Evolutionary conservation across 345 rosid species (phyloP).

Genomic region (Eucalyptus lansdowneana): DNA sequence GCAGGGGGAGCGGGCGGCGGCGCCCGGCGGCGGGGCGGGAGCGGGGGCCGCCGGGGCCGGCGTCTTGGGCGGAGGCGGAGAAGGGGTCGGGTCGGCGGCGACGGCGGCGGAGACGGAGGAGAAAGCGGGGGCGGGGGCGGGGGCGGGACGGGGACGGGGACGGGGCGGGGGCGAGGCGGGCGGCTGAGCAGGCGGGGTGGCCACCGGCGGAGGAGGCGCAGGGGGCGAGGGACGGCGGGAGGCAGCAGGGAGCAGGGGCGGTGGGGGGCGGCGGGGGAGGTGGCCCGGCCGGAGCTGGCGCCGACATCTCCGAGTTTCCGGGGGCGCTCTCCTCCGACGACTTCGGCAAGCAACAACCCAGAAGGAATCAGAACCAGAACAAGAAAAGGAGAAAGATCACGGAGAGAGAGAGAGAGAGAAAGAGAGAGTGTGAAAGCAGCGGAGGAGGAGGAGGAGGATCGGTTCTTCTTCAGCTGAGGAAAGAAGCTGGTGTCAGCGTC

Average conservation of each 20-base stretch:
- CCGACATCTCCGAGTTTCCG: slow-evolving; percentile 16
- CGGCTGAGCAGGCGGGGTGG: not conserved
- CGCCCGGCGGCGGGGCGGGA: slow-evolving; percentile 18
- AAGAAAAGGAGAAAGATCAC: not conserved
- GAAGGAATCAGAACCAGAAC: not conserved
- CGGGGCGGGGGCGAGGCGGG: not conserved
- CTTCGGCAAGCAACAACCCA: not conserved
- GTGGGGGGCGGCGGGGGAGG: not conserved
- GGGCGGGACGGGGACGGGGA: not conserved
- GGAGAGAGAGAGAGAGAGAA: not conserved
- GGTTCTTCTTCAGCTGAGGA: not conserved
- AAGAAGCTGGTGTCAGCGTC: not conserved
- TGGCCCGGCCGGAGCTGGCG: slow-evolving; percentile 21
- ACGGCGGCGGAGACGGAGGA: slow-evolving; percentile 12
- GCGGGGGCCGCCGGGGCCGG: slow-evolving; percentile 14
- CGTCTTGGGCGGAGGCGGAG: slow-evolving; percentile 20
- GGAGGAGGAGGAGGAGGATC: not conserved
- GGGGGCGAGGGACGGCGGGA: slow-evolving; percentile 5
- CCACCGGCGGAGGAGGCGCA: not conserved
- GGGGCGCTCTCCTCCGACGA: not conserved
- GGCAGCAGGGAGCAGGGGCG: not conserved
- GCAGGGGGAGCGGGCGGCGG: not conserved
- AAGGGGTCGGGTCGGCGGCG: slow-evolving; percentile 19
- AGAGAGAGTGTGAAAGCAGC: not conserved
- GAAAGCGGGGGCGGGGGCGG: not conserved